A percentile compares a stretch with the other conserved stretches of the same genome.
These are phyloP conservation scores for Fistulifera pelliculosa DNA, from an alignment of 108 stramenopile species.

Conservation along the genomic window DNA sequence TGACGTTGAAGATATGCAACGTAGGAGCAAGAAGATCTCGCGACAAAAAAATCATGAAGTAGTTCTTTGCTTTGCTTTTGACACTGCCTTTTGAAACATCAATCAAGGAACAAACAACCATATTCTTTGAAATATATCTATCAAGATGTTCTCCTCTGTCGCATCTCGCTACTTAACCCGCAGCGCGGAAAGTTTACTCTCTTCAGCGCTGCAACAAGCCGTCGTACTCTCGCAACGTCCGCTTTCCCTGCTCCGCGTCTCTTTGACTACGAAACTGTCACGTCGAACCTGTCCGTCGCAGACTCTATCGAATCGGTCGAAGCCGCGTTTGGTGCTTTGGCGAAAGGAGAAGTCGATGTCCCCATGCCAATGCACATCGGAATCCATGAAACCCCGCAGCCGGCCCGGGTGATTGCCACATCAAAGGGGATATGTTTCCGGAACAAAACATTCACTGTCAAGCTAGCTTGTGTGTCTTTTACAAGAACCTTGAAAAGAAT, in stretches of 20 bases:
- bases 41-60: too few relatives aligned
- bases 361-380: slow-evolving; percentile 96
- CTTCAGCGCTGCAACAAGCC: too few relatives aligned
- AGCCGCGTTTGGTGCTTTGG: slow-evolving; percentile 77
- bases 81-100: too few relatives aligned
- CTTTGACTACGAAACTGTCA: slow-evolving; percentile 81
- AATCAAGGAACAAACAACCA: too few relatives aligned
- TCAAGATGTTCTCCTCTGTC: too few relatives aligned
- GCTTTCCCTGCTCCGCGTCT: slow-evolving; percentile 66
- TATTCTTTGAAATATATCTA: too few relatives aligned
- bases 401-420: slow-evolving; percentile 90
- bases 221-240: not conserved
- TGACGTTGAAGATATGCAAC: too few relatives aligned
- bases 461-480: slow-evolving; percentile 88
- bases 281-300: slow-evolving; percentile 57
- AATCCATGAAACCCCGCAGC: slow-evolving; percentile 75
- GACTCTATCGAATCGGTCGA: slow-evolving; percentile 86
- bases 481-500: slow-evolving; percentile 82
- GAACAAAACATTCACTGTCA: slow-evolving; percentile 85
- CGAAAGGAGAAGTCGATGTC: slow-evolving; percentile 88
- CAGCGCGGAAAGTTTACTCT: too few relatives aligned
- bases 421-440: slow-evolving; percentile 80
- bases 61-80: too few relatives aligned
- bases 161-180: too few relatives aligned
- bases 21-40: too few relatives aligned